Conservation (phyloP, 2,329 filamentous ascomycete species). For the Penicillium griseofulvum region DNA sequence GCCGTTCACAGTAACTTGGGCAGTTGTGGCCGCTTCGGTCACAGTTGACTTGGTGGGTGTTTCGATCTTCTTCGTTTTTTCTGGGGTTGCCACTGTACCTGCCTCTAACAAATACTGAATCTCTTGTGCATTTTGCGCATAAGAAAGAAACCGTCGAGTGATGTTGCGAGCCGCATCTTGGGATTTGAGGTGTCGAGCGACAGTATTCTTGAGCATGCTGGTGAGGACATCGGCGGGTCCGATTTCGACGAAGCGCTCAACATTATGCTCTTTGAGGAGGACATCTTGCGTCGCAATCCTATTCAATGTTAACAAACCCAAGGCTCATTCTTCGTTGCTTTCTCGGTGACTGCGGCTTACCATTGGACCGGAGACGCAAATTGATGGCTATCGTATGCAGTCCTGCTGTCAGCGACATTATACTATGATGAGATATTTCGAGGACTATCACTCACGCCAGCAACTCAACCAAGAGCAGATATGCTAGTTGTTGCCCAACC, state of each 20-base stretch:
- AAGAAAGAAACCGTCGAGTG: constrained; percentile 24
- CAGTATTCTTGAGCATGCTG: constrained; percentile 40
- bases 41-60: neutral
- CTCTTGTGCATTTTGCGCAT: constrained; percentile 7
- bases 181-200: constrained; percentile 21
- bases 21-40: neutral
- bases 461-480: constrained; percentile 28
- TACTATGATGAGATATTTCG: neutral
- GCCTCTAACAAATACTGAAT: neutral
- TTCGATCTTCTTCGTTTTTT: neutral
- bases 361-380: constrained; percentile 30
- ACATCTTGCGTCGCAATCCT: constrained; percentile 40
- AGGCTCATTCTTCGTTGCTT: neutral
- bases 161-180: constrained; percentile 21
- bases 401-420: neutral
- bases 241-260: constrained; percentile 40
- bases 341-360: constrained; percentile 8
- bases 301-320: neutral
- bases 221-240: constrained; percentile 38
- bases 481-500: constrained; percentile 14
- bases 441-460: constrained; percentile 25
- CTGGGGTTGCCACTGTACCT: neutral
- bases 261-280: constrained; percentile 26
- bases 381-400: constrained; percentile 23
- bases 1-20: neutral